Evolutionary conservation across 306 rosid species (phyloP).

Genomic region (Acmispon strigosus): DNA sequence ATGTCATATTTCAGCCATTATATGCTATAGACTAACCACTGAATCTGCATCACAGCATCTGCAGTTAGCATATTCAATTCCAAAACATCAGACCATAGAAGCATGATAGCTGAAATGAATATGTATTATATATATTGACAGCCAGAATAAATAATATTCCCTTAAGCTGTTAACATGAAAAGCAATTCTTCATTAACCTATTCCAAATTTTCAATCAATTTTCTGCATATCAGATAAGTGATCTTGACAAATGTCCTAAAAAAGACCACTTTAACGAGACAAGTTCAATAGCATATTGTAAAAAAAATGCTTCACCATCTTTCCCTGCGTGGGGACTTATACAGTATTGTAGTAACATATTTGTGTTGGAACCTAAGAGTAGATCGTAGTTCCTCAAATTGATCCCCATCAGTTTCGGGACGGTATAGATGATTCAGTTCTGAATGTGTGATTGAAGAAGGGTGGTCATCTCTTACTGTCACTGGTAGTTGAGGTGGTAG

Average conservation of each 20-base stretch:
- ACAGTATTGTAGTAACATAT: constrained; percentile 43
- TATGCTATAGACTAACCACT: not conserved
- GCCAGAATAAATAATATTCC: constrained; percentile 11
- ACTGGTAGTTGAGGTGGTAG: constrained; percentile 63
- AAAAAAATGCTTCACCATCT: constrained; percentile 19
- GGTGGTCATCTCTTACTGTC: constrained; percentile 26
- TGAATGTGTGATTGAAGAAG: constrained; percentile 32
- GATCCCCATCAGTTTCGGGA: constrained; percentile 36
- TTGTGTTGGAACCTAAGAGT: constrained; percentile 53
- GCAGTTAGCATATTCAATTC: not conserved
- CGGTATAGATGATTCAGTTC: constrained; percentile 73
- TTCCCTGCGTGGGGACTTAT: constrained; percentile 44
- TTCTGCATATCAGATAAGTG: not conserved
- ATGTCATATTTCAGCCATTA: not conserved
- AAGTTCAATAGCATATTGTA: not conserved
- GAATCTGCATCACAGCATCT: not conserved
- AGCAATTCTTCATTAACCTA: constrained; percentile 3
- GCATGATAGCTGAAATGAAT: not conserved
- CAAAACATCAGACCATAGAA: not conserved
- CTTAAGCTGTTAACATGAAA: constrained; percentile 16
- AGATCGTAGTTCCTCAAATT: constrained; percentile 54
- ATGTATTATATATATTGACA: not conserved
- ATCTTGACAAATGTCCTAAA: constrained; percentile 12
- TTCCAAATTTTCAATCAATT: not conserved
- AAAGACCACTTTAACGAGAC: constrained; percentile 3